Conservation (phyloP, 208 protist genomes). For the Acanthamoeba polyphaga region DNA sequence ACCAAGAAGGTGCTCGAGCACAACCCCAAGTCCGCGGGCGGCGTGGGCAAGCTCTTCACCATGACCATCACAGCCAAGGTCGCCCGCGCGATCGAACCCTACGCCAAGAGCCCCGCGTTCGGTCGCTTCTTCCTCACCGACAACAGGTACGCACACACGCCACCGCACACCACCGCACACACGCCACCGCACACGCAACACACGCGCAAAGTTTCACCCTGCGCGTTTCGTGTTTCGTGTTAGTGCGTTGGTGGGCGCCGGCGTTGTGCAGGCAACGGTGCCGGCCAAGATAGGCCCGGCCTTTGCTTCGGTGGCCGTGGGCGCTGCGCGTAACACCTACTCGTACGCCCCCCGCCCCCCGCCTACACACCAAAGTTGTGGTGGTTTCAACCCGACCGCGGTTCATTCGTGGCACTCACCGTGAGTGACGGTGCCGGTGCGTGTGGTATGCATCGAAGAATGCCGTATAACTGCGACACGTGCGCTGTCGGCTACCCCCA, state of each 20-base stretch:
- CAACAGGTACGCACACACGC: neutral
- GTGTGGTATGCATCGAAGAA: no score
- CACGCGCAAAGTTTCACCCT: no score
- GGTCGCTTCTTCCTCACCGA: slow-evolving; percentile 26
- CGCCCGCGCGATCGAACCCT: neutral
- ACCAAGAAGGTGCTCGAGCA: slow-evolving; percentile 12
- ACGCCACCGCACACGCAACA: neutral
- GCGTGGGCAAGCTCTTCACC: neutral
- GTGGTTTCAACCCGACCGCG: no score
- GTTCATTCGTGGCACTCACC: no score
- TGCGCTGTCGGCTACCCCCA: no score
- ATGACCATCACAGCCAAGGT: neutral
- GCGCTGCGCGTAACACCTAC: no score
- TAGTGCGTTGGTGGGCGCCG: neutral
- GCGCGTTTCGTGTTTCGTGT: neutral
- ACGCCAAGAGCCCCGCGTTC: neutral
- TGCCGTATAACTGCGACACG: no score
- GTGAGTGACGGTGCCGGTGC: no score
- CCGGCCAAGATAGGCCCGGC: neutral
- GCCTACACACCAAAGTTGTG: neutral
- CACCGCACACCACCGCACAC: neutral
- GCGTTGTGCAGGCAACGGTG: neutral
- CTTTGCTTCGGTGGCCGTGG: no score
- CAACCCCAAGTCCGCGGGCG: neutral
- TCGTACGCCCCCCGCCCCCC: no score